Conservation (phyloP, 805 yeast genomes). For the Kluyveromyces lactis region DNA sequence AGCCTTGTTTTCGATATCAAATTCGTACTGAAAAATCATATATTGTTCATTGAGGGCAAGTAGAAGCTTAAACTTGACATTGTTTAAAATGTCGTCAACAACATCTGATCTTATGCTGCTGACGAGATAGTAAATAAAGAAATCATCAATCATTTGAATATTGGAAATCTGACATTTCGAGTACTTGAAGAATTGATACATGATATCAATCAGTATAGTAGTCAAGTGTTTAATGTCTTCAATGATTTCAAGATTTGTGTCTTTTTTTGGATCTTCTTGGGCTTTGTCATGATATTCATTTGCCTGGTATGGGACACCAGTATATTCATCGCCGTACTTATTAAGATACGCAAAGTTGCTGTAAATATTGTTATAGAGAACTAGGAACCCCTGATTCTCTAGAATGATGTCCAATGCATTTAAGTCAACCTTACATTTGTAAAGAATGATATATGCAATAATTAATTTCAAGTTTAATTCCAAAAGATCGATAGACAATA, state of each 20-base stretch:
- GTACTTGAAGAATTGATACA: constrained; percentile 47
- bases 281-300: constrained; percentile 8
- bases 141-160: constrained; percentile 33
- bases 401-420: constrained; percentile 37
- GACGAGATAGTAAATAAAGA: constrained; percentile 42
- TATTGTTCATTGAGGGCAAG: constrained; percentile 82
- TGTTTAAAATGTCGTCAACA: constrained; percentile 50
- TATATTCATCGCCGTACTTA: constrained; percentile 19
- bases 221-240: constrained; percentile 32
- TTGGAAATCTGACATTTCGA: constrained; percentile 38
- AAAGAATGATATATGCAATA: constrained; percentile 35
- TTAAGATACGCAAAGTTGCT: constrained; percentile 27
- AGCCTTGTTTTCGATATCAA: constrained; percentile 39
- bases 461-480: constrained; percentile 33
- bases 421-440: constrained; percentile 37
- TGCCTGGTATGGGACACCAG: constrained; percentile 5
- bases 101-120: constrained; percentile 35
- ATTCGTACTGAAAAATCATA: constrained; percentile 46
- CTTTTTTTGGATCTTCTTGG: constrained; percentile 7
- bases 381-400: constrained; percentile 45
- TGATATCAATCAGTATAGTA: constrained; percentile 40
- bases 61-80: constrained; percentile 60
- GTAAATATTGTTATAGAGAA: constrained; percentile 36
- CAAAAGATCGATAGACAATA: constrained; percentile 31
- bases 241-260: constrained; percentile 27